Base-by-base conservation (phyloP, 1,284 basidiomycete species). In the Pseudozyma thailandica region DNA sequence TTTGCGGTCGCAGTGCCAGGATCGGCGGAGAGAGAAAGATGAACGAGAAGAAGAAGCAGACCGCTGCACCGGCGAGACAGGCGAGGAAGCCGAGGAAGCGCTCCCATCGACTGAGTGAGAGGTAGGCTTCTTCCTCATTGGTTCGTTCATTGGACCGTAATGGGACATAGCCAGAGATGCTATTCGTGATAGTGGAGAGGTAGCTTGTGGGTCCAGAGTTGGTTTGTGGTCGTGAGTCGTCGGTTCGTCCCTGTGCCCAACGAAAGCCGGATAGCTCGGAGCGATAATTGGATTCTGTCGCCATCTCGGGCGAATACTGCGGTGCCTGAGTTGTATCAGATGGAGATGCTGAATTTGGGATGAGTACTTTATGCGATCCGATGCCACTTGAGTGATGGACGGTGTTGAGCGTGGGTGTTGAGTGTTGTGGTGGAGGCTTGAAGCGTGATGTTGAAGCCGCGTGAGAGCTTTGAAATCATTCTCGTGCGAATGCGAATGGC, bases 11-110 rank as follows among this genome's bases (percentile, higher is more conserved):
- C 31, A 73, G 30, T 72, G 7, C 90, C 33, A 97, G 86, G 38
- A 81, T 75, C 51, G 94, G 83, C 4, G 94, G 93, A 21, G 96
- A 86, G 15, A 92, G 82, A 49, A 84, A 94, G 63, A 98, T 83
- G 86, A 98, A 98, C 15, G 93, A 90, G 50, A 98, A 91, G 66
- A 93, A 90, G 87, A 99, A 98, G 85, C 95, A 98, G 1, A 94
- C 91, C 37, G 89, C 90, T 6, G 94, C 94, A 10, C 95, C 95
- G 18, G 92, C 85, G 45, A 95, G 85, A 81, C 94, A 98, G 25
- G 89, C 91, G 50, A 92, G 88, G 83, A 99, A 99, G n/a, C 93
- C 95, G 8, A 98, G 85, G 74, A 98, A 86, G 75, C 81, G 57
- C 44, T 82, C 81, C 81, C 81, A 82, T 33, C 77, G 68, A 46